Evolutionary conservation across 1,284 basidiomycete species (phyloP), one percentile per base, ranked within the genome.

Genomic region (Takashimella koratensis): DNA sequence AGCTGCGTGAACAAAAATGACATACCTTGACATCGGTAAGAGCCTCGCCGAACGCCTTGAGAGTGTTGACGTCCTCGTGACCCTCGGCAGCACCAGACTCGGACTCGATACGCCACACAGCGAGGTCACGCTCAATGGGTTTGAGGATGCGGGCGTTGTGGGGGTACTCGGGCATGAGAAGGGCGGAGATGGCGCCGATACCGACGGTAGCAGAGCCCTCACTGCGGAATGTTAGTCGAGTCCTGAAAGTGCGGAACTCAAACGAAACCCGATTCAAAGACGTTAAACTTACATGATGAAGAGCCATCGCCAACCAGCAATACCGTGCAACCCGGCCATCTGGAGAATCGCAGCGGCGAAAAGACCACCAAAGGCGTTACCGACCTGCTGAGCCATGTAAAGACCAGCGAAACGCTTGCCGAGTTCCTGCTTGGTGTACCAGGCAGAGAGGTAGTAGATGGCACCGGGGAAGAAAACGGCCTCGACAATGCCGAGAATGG

Each of bases 161-260:
- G 0, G 70, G 68, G 22, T 60, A 64, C 43, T 71, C 67, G 43
- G 71, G 69, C 47, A 63, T 53, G 45, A 66, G 42, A 39, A 59
- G 58, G 20, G 55, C 55, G 39, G 36, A 60, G 26, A 62, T 54
- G 24, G 41, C 21, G 8, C 53, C 66, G 40, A 63, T 45, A 19
- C 54, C 58, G n/a, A 68, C 58, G 5, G 67, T 68, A 8, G 54
- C 58, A 2, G 44, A 44, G 22, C 63, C 63, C 44, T 66, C 64
- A 27, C 54, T 53, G 42, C 2, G 39, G 1, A 49, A 43, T 47
- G 6, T 30, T 19, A 21, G 45, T 26, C 21, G 24, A n/a, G n/a
- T n/a, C n/a, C n/a, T n/a, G n/a, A n/a, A n/a, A n/a, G n/a, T n/a
- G n/a, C n/a, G n/a, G n/a, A n/a, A n/a, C n/a, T n/a, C n/a, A n/a